Base-by-base conservation (phyloP, 257 asterid species). In the Nicotiana tomentosiformis region DNA sequence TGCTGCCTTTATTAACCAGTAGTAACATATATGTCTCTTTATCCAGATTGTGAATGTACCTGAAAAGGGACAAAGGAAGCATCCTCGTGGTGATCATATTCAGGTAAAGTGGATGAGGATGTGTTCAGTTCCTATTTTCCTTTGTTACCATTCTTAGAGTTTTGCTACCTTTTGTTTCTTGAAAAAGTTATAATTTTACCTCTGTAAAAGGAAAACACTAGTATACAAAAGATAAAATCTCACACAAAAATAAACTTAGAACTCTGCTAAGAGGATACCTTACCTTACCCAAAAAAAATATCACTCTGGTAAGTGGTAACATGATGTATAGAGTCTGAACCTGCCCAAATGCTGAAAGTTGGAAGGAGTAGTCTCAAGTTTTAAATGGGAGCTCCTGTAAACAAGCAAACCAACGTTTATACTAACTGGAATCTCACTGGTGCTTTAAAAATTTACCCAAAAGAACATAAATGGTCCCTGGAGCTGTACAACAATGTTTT, bases 61-160 rank as follows among this genome's bases (percentile, higher is more conserved):
- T 83, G 97, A 95, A 86, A 95, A 95, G 83, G 98, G 98, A 84
- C 93, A 96, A 43, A 91, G 98, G 90, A 95, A 93, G 89, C 96
- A 93, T 85, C 96, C 98, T 78, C 97, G 97, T 23, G 98, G 97
- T 64, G 98, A 93, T 74, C 90, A 88, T 81, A 90, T 95, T 87
- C 97, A 95, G 98, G 98, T 92, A 90, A 56, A 70, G 32, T 82
- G 80, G 82, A 83, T 76, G 78, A 51, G 26, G 39, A 64, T 56
- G 62, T 62, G 49, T 87, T 83, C 5, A 15, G 70, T 72, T 85
- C 84, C 61, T 32, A 39, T 69, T 78, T 46, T 46, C 5, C 39
- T n/a, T 23, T 72, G 37, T 46, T 46, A 72, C 20, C 20, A 51
- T 49, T 51, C 7, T 49, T 61, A 49, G 15, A 51, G 16, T 74